phyloP scores from a whole-genome alignment of 2,329 filamentous ascomycete species.

The Colletotrichum eremochloae region DNA sequence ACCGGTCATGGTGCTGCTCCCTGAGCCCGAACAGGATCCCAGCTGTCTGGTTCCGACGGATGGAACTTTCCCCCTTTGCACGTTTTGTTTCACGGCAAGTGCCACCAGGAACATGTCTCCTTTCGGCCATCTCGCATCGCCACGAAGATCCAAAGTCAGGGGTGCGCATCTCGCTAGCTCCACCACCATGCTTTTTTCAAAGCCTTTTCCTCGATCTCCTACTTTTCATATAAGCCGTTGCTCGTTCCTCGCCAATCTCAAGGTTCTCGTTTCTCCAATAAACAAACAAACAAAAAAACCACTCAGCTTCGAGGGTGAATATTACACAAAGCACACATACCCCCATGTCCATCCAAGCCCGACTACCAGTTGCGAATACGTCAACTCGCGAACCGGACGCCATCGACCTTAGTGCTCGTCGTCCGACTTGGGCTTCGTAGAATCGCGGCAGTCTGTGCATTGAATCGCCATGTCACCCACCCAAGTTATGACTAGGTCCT shows the following conservation, averaged over 20 bases:
- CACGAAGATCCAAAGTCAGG: neutral
- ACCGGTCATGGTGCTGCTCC: neutral
- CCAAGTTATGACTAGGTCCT: constrained; percentile 25
- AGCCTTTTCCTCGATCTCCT: constrained; percentile 7
- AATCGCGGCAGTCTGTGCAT: neutral
- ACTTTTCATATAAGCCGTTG: constrained; percentile 25
- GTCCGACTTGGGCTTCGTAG: neutral
- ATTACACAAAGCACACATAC: neutral
- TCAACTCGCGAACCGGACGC: neutral
- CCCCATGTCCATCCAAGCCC: neutral
- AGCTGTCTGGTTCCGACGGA: constrained; percentile 31
- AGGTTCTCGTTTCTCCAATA: neutral
- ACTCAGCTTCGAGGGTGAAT: neutral
- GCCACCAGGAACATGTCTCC: constrained; percentile 11
- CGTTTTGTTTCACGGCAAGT: constrained; percentile 24
- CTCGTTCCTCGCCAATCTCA: constrained; percentile 1
- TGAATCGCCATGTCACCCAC: constrained; percentile 34
- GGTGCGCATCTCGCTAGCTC: constrained; percentile 17
- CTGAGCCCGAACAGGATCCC: constrained; percentile 9
- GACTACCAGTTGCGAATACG: neutral
- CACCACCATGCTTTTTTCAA: constrained; percentile 20
- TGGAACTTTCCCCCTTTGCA: constrained; percentile 17
- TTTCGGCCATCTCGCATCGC: constrained; percentile 30
- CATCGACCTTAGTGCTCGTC: neutral
- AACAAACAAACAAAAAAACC: neutral